Base-by-base conservation (phyloP, 768 basidiomycete species). In the Clitopilus passeckerianus region DNA sequence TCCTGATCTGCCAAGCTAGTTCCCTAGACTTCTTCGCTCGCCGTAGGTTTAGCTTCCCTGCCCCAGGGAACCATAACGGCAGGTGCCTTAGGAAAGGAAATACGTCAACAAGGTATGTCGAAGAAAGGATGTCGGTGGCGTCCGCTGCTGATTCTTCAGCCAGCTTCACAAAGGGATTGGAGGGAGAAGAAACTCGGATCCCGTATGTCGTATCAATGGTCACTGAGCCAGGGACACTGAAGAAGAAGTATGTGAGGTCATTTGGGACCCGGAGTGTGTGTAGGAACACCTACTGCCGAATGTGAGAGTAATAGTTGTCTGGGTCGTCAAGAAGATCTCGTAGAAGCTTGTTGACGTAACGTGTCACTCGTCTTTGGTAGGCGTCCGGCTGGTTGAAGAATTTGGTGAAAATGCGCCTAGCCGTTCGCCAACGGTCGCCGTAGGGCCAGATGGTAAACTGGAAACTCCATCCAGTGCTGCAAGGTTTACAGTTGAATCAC, bases 221-320 rank as follows among this genome's bases (percentile, higher is more conserved):
- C 12, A 41, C n/a, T 5, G n/a, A n/a, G 37, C 37, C 37, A 41
- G n/a, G 14, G 5, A 41, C n/a, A 12, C 37, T 41, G n/a, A 12
- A 15, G 5, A 9, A 30, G 7, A 30, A 30, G 5, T 41, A 3
- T 41, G 37, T 41, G 3, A 41, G 37, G 37, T 41, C 5, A 3
- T 41, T 5, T 5, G 37, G 10, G 10, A 41, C 27, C 27, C 27
- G 27, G 27, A 30, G 27, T 30, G 4, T 15, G 37, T 41, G 10
- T 14, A 12, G 37, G 10, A 5, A 5, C 16, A 10, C 70, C 15
- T 22, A 57, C 59, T 58, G 53, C 34, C 30, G 50, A 30, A 56
- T 52, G 44, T 53, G 43, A 8, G 57, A 65, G 62, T 73, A 65
- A 59, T 79, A 76, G 27, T 76, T 71, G 1, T 75, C 18, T 10